Base-by-base conservation (phyloP, 2,329 filamentous ascomycete genomes). In the Aspergillus pseudoterreus region DNA sequence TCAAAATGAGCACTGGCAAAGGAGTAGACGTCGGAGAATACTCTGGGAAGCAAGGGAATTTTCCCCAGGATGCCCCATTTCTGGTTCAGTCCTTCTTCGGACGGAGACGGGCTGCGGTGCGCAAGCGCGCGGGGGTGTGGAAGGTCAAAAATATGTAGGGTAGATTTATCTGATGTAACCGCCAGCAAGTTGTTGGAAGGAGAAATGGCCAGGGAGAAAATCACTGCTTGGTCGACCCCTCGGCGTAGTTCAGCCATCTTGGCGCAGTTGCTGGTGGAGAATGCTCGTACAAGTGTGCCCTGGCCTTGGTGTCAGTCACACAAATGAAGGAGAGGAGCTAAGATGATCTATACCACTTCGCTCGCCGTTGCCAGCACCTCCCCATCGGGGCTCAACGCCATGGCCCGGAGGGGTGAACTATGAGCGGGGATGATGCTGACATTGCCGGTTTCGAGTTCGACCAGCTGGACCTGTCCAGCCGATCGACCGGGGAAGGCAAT, bases 391-490 rank as follows among this genome's bases (percentile, higher is more conserved):
- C 90, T 95, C 33, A 99, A 75, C 10, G 86, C 82, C 58, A 99
- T 78, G 39, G 91, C 90, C 54, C 87, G 83, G 15, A 99, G 75
- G 0, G 87, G 79, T 0, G 87, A 87, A 4, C 86, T 85, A 68
- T 99, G 94, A 3, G 92, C 94, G 1, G 91, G 90, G 53, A 97
- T 90, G 68, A 99, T 96, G 73, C 87, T 95, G 57, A 97, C 90
- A 62, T 89, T 92, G 45, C 85, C 85, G 0, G 85, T 90, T 15
- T 79, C 77, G 10, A 95, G 73, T 61, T 95, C 85, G 47, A 96
- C 87, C 1, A 97, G 75, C 68, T 96, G 92, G 24, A 97, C 86
- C 64, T 99, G 94, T 11, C 94, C 94, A 0, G 83, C 74, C 1
- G 88, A 92, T 47, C 90, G 82, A n/a, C 92, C 92, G 0, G 92